These are phyloP conservation scores for Mollisia scopiformis DNA, from an alignment of 2,329 filamentous ascomycete species.

Conservation along the genomic window DNA sequence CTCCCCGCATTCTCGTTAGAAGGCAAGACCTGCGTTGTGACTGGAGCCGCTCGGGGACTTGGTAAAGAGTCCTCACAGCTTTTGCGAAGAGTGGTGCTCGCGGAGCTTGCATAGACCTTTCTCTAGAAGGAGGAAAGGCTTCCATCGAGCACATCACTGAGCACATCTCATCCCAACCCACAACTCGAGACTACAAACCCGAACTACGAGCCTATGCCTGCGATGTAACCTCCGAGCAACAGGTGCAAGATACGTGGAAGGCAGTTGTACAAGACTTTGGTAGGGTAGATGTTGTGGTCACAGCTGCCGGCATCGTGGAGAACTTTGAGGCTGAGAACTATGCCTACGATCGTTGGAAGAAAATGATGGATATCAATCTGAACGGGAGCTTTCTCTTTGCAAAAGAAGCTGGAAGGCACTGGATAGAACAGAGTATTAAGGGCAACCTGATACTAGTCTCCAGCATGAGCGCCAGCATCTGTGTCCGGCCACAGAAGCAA, in stretches of 20 bases:
- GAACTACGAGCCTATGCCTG: constrained; percentile 42
- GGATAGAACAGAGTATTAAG: constrained; percentile 37
- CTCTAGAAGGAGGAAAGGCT: constrained; percentile 16
- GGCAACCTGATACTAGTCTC: constrained; percentile 33
- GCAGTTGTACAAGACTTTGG: constrained; percentile 41
- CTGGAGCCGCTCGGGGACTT: constrained; percentile 53
- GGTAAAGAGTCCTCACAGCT: constrained; percentile 51
- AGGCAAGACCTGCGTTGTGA: constrained; percentile 49
- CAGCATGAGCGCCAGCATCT: constrained; percentile 38
- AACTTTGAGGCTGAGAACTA: constrained; percentile 39
- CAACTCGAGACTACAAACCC: constrained; percentile 26
- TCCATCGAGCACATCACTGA: constrained; percentile 37
- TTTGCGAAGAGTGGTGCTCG: constrained; percentile 31
- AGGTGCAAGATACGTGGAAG: constrained; percentile 40
- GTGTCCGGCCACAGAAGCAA: constrained; percentile 41
- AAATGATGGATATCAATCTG: constrained; percentile 41
- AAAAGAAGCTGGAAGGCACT: constrained; percentile 40
- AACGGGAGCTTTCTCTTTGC: constrained; percentile 42
- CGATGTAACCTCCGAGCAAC: constrained; percentile 41
- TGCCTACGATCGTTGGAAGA: constrained; percentile 37
- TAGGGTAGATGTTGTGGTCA: constrained; percentile 43
- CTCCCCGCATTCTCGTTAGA: constrained; percentile 45
- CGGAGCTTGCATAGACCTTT: constrained; percentile 31
- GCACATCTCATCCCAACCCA: constrained; percentile 27
- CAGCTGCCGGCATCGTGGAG: constrained; percentile 43